These are phyloP conservation scores for Nigrograna mackinnonii DNA, from an alignment of 2,329 filamentous ascomycete species.

Conservation along the genomic window DNA sequence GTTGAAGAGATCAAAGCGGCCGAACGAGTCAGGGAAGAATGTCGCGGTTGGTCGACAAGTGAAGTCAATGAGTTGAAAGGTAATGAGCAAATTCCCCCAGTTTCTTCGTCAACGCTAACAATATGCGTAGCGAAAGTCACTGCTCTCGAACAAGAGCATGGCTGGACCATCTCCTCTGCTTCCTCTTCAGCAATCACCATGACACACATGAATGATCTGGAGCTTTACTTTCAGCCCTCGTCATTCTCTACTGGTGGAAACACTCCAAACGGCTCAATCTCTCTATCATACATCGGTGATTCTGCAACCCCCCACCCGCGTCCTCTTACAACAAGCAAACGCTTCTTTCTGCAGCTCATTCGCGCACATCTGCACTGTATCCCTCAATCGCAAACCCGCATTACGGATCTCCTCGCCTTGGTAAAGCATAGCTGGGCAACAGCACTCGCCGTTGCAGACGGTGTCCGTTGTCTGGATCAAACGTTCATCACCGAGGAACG, in stretches of 20 bases:
- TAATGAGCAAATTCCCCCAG: conserved; percentile 44
- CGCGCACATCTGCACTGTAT: conserved; percentile 68
- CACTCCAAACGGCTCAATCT: conserved; percentile 55
- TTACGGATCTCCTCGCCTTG: conserved; percentile 61
- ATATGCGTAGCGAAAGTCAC: conserved; percentile 69
- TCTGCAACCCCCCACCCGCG: conserved; percentile 57
- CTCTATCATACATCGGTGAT: conserved; percentile 71
- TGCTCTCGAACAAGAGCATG: conserved; percentile 65
- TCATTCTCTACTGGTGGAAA: conserved; percentile 59
- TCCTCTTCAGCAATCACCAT: conserved; percentile 67
- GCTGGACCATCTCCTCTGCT: conserved; percentile 71
- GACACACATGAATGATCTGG: conserved; percentile 72
- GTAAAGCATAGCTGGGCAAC: conserved; percentile 70
- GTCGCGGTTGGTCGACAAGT: conserved; percentile 81
- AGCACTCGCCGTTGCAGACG: conserved; percentile 61
- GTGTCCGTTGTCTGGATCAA: conserved; percentile 64
- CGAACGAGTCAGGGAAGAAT: conserved; percentile 83
- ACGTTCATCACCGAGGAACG: conserved; percentile 67
- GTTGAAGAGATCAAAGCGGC: conserved; percentile 78
- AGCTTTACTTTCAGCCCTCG: conserved; percentile 71
- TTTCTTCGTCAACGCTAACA: too few relatives aligned
- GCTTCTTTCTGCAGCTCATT: conserved; percentile 76
- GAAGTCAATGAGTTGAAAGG: conserved; percentile 82
- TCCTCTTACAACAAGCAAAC: conserved; percentile 66
- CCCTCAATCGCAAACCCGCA: conserved; percentile 59